phyloP scores from a whole-genome alignment of 441 rosid genomes.

The Jatropha multifida region DNA sequence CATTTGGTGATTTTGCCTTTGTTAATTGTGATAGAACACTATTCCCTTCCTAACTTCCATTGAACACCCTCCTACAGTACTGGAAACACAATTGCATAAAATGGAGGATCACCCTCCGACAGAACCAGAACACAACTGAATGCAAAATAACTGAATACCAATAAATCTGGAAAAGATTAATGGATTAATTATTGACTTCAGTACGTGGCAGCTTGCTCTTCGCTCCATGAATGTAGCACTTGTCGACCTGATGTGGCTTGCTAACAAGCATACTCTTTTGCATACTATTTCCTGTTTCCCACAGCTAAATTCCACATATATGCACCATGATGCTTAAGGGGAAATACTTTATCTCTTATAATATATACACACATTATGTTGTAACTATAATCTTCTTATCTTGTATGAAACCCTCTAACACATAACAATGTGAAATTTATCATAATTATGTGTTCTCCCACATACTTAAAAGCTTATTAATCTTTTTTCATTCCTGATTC shows the following conservation, averaged over 20 bases:
- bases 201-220: background rate
- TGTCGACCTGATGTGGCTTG: no score
- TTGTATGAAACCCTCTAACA: slow-evolving; percentile 1
- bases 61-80: no score
- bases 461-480: slow-evolving; percentile 9
- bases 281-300: background rate
- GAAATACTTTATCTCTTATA: background rate
- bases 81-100: no score
- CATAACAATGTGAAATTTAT: background rate
- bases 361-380: background rate
- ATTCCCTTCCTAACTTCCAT: background rate
- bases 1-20: background rate
- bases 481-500: slow-evolving; percentile 15
- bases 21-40: background rate
- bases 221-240: no score
- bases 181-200: no score
- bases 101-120: no score
- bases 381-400: background rate
- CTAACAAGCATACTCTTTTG: background rate
- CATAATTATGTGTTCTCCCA: background rate
- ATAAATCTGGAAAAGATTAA: no score
- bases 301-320: background rate
- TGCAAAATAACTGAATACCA: no score
- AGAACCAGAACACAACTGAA: no score
- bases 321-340: background rate